A percentile compares a stretch with the other conserved stretches of the same genome.
phyloP scores from a whole-genome alignment of 2,329 filamentous ascomycete species.

The Clonostachys solani region DNA sequence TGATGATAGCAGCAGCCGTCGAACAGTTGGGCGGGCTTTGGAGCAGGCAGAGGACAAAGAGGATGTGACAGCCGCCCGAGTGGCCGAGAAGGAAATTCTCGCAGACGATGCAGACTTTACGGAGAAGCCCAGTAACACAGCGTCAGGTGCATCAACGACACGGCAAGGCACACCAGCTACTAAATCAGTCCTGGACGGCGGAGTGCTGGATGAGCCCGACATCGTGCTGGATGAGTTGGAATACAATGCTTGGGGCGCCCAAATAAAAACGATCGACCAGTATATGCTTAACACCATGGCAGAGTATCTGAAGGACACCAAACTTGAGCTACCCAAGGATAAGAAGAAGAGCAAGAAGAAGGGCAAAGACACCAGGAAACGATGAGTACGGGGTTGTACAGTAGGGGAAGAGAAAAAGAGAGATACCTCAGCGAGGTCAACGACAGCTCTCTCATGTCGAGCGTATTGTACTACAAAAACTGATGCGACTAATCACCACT shows the following conservation, averaged over 20 bases:
- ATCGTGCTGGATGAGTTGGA: slow-evolving; percentile 36
- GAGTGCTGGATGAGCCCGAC: slow-evolving; percentile 20
- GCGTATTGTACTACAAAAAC: too few relatives aligned
- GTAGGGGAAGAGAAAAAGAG: too few relatives aligned
- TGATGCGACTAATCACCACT: too few relatives aligned
- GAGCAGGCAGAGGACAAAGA: slow-evolving; percentile 91
- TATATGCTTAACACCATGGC: slow-evolving; percentile 71
- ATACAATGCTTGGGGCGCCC: slow-evolving; percentile 54
- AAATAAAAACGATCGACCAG: slow-evolving; percentile 63
- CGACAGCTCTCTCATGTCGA: too few relatives aligned
- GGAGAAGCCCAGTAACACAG: slow-evolving; percentile 48
- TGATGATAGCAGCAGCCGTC: slow-evolving; percentile 56
- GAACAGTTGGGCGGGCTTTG: slow-evolving; percentile 65
- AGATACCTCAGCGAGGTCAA: too few relatives aligned
- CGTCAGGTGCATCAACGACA: slow-evolving; percentile 44
- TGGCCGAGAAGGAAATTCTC: slow-evolving; percentile 84
- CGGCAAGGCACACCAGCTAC: slow-evolving; percentile 45
- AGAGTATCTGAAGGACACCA: slow-evolving; percentile 52
- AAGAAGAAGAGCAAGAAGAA: slow-evolving; percentile 59
- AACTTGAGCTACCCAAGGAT: slow-evolving; percentile 60
- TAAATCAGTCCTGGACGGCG: slow-evolving; percentile 24
- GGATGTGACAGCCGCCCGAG: slow-evolving; percentile 81
- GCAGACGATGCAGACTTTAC: slow-evolving; percentile 84
- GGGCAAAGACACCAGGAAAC: slow-evolving; percentile 53
- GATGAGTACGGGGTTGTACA: slow-evolving; percentile 12